These are phyloP conservation scores for Xanthoparmelia taractica DNA, from an alignment of 495 filamentous ascomycete genomes.

Conservation along the genomic window DNA sequence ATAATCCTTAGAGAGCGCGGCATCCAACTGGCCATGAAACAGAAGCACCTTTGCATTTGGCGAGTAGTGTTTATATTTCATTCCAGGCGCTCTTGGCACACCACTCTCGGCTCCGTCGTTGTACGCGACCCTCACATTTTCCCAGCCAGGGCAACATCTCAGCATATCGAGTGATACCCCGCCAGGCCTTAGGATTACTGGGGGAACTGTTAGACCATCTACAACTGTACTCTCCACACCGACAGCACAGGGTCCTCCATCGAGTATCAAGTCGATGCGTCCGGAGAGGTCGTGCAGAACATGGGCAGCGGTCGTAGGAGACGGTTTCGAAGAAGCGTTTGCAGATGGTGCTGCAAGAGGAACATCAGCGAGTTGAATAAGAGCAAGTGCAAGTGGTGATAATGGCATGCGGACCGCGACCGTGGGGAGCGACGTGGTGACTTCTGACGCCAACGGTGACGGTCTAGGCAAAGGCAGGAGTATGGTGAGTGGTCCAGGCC, in stretches of 20 bases:
- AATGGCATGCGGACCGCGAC: slow-evolving; percentile 89
- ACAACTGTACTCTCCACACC: slow-evolving; percentile 97
- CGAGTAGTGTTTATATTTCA: slow-evolving; percentile 99
- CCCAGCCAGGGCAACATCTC: slow-evolving; percentile 69
- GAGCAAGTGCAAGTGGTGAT: slow-evolving; percentile 70
- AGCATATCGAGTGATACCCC: slow-evolving; percentile 85
- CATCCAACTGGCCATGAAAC: slow-evolving; percentile 45
- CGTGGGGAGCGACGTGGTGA: slow-evolving; percentile 72
- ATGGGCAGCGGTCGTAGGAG: slow-evolving; percentile 81
- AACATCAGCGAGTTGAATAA: slow-evolving; percentile 66
- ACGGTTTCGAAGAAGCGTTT: slow-evolving; percentile 87
- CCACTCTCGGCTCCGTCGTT: slow-evolving; percentile 50
- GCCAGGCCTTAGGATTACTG: slow-evolving; percentile 76
- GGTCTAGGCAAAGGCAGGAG: slow-evolving; percentile 68
- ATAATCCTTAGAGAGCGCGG: slow-evolving; percentile 20
- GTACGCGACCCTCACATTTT: slow-evolving; percentile 65
- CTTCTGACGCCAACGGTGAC: slow-evolving; percentile 71
- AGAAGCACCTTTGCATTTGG: slow-evolving; percentile 82
- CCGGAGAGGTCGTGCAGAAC: slow-evolving; percentile 78
- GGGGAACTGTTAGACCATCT: slow-evolving; percentile 74
- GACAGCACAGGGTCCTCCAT: slow-evolving; percentile 77
- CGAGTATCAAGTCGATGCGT: slow-evolving; percentile 80
- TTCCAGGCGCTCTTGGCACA: slow-evolving; percentile 78
- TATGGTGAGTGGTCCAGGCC: slow-evolving; percentile 92
- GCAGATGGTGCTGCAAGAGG: slow-evolving; percentile 93